Evolutionary conservation across 768 basidiomycete species (phyloP), one percentile per base, ranked within the genome.

Genomic region (Psilocybe subaeruginosa): DNA sequence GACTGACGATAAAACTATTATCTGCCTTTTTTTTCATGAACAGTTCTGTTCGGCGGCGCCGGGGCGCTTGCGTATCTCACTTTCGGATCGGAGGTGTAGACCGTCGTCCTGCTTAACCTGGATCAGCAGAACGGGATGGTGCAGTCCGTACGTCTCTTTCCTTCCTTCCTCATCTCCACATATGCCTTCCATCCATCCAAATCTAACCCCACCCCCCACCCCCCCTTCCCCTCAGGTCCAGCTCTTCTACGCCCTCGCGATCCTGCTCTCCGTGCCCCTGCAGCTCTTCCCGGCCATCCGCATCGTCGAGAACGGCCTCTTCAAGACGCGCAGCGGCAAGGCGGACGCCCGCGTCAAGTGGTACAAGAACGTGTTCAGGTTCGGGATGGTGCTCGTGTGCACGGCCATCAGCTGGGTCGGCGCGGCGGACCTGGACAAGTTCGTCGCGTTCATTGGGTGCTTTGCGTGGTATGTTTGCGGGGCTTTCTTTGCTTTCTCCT

Each of bases 211-310:
- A 35, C 33, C 33, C 6, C 11, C 27, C 56, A 35, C 33, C 33
- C 6, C 11, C 27, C 56, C 62, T 43, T 49, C 17, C 12, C 41
- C 53, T 16, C 51, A 43, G 41, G 41, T 43, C 9, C 92, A 93
- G 78, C 88, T 93, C 73, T 72, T 95, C 31, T 95, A 97, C 76
- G 90, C 93, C 17, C 76, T 95, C 37, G 97, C 96, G 11, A 99
- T 99, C 75, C 77, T 93, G 64, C 84, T 95, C 46, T 97, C 95
- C 12, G 90, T 92, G 6, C 95, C 97, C 0, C 85, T 99, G 0
- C 96, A 99, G 75, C 88, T 98, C 59, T 98, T 99, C 93, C 97
- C 97, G 0, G 97, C 97, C 2, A 89, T 97, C 50, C 88, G 97
- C 56, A 99, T 99, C 70, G 85, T 98, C 77, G 97, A 99, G 81